A percentile compares a stretch with the other conserved stretches of the same genome.
Conservation (phyloP, 129 eudicot species). For the Flaveria bidentis region DNA sequence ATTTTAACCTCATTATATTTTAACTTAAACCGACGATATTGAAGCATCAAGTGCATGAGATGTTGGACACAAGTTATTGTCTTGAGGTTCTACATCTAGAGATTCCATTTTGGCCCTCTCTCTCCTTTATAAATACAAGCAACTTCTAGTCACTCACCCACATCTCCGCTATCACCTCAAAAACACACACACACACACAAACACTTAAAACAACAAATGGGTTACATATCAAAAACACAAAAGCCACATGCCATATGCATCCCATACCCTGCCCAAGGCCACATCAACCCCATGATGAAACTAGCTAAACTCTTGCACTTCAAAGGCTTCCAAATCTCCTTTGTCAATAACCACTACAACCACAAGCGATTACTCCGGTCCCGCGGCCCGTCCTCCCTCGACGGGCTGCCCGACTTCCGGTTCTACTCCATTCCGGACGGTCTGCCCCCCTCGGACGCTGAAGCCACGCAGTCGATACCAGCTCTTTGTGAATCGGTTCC, state of each 20-base stretch:
- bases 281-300: slow-evolving; percentile 59
- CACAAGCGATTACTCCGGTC: slow-evolving; percentile 18
- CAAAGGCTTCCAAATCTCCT: slow-evolving; percentile 28
- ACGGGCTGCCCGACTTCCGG: slow-evolving; percentile 16
- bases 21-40: no score
- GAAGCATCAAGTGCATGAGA: no score
- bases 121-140: neutral
- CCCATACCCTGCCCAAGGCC: slow-evolving; percentile 66
- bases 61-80: no score
- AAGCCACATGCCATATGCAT: slow-evolving; percentile 60
- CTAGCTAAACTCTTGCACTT: slow-evolving; percentile 53
- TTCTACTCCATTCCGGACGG: slow-evolving; percentile 28
- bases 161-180: neutral
- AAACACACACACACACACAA: neutral
- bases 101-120: no score
- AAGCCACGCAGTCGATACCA: slow-evolving; percentile 15
- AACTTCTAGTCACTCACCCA: neutral
- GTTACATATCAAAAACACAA: neutral
- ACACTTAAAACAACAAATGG: slow-evolving; percentile 24
- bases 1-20: no score
- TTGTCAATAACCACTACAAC: slow-evolving; percentile 23
- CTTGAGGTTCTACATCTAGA: no score
- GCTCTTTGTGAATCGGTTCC: neutral
- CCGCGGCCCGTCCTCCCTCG: slow-evolving; percentile 9
- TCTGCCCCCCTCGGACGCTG: slow-evolving; percentile 7